Evolutionary conservation across 192 early-diverging fungal genomes (phyloP).

Genomic region (Dissophora ornata): DNA sequence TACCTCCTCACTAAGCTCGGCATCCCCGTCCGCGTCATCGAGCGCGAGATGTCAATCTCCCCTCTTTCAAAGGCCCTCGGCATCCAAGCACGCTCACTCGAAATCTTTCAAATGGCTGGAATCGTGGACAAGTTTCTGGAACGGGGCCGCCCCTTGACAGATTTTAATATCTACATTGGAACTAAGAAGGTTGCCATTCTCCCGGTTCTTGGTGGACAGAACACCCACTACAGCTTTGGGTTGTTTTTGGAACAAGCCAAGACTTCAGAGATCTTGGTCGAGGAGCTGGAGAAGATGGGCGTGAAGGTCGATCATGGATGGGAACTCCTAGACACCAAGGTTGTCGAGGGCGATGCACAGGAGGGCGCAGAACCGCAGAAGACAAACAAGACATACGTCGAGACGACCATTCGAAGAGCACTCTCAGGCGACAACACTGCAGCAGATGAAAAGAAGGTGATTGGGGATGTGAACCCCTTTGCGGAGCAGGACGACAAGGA

Average conservation of each 20-base stretch:
- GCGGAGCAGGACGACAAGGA: conserved; percentile 20
- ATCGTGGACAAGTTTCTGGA: conserved; percentile 25
- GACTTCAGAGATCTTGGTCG: conserved; percentile 23
- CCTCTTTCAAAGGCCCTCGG: conserved; percentile 28
- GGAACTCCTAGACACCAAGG: conserved; percentile 40
- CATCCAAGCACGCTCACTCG: conserved; percentile 35
- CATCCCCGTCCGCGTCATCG: conserved; percentile 36
- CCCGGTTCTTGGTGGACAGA: neutral
- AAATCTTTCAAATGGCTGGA: conserved; percentile 30
- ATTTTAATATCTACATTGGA: conserved; percentile 11
- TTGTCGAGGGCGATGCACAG: conserved; percentile 3
- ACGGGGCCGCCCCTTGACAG: neutral
- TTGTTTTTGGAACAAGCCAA: conserved; percentile 24
- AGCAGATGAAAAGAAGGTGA: neutral
- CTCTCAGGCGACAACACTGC: conserved; percentile 11
- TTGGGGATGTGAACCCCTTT: conserved; percentile 11
- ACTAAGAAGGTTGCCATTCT: neutral
- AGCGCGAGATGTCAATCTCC: conserved; percentile 20
- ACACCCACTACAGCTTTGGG: conserved; percentile 19
- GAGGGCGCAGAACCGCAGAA: neutral
- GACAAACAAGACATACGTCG: conserved; percentile 14
- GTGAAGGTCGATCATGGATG: conserved; percentile 40
- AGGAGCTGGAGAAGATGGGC: conserved; percentile 23
- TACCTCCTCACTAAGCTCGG: conserved; percentile 31
- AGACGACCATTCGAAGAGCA: conserved; percentile 35